Conservation (phyloP, 2,329 filamentous ascomycete genomes). For the Tolypocladium guangdongense region DNA sequence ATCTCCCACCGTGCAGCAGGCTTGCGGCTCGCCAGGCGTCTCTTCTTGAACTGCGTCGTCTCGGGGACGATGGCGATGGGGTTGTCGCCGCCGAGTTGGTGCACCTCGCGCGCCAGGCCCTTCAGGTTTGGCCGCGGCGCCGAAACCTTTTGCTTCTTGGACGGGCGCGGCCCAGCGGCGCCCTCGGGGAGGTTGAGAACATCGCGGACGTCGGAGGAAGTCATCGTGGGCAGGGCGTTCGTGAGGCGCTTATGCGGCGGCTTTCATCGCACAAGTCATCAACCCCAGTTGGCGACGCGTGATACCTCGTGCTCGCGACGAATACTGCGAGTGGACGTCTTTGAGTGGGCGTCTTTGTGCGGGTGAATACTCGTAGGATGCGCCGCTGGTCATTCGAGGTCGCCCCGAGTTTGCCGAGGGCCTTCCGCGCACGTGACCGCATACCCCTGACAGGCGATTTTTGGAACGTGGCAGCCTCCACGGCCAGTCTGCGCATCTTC, state of each 20-base stretch:
- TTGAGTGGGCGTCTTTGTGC: neutral
- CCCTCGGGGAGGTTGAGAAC: constrained; percentile 69
- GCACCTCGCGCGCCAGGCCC: constrained; percentile 54
- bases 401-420: neutral
- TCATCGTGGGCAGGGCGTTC: constrained; percentile 35
- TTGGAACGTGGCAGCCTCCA: constrained; percentile 44
- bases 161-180: constrained; percentile 38
- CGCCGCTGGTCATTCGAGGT: neutral
- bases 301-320: neutral
- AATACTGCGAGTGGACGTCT: neutral
- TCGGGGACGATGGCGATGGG: constrained; percentile 57
- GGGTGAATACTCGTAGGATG: neutral
- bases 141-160: constrained; percentile 65
- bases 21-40: constrained; percentile 41
- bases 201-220: constrained; percentile 74
- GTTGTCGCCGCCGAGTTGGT: constrained; percentile 54
- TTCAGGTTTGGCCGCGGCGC: constrained; percentile 50
- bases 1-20: constrained; percentile 54
- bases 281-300: neutral
- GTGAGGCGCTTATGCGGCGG: constrained; percentile 2
- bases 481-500: neutral
- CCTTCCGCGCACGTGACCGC: constrained; percentile 23
- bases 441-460: constrained; percentile 22
- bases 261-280: constrained; percentile 13
- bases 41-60: constrained; percentile 47